Conservation (phyloP, 768 basidiomycete genomes). For the Tulasnella sp. region DNA sequence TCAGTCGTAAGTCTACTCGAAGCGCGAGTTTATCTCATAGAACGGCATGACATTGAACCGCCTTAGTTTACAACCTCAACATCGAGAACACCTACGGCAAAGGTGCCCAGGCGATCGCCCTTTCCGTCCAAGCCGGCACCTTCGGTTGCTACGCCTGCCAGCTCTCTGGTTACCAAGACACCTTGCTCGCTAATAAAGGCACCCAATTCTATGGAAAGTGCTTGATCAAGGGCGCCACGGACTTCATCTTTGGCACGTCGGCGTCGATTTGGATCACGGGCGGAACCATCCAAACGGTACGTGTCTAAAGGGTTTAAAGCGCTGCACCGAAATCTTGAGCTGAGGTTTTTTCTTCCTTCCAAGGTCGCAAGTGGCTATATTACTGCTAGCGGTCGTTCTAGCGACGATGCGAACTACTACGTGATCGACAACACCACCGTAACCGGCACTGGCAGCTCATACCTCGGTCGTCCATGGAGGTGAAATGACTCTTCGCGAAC, state of each 20-base stretch:
- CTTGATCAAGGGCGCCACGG: slow-evolving; percentile 15
- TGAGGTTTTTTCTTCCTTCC: no score
- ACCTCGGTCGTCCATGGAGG: slow-evolving; percentile 5
- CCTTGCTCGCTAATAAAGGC: slow-evolving; percentile 12
- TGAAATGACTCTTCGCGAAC: neutral
- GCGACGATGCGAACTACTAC: slow-evolving; percentile 1
- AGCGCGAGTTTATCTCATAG: neutral
- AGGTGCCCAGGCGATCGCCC: slow-evolving; percentile 12
- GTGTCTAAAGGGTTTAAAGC: neutral
- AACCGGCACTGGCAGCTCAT: neutral
- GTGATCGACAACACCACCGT: neutral
- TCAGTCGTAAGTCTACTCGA: slow-evolving; percentile 4
- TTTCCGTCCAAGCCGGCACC: neutral
- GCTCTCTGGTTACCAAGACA: slow-evolving; percentile 16
- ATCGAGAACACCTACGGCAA: slow-evolving; percentile 13
- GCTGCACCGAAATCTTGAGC: neutral
- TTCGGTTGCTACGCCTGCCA: slow-evolving; percentile 14
- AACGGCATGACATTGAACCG: neutral
- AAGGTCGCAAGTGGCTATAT: slow-evolving; percentile 1
- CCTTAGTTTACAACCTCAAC: slow-evolving; percentile 13
- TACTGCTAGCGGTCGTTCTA: neutral
- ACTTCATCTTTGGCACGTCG: slow-evolving; percentile 13
- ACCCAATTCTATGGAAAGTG: slow-evolving; percentile 13
- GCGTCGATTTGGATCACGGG: slow-evolving; percentile 1
- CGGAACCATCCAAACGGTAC: neutral